Evolutionary conservation across 2,329 filamentous ascomycete genomes (phyloP).

Genomic region (Lecanosticta acicola): DNA sequence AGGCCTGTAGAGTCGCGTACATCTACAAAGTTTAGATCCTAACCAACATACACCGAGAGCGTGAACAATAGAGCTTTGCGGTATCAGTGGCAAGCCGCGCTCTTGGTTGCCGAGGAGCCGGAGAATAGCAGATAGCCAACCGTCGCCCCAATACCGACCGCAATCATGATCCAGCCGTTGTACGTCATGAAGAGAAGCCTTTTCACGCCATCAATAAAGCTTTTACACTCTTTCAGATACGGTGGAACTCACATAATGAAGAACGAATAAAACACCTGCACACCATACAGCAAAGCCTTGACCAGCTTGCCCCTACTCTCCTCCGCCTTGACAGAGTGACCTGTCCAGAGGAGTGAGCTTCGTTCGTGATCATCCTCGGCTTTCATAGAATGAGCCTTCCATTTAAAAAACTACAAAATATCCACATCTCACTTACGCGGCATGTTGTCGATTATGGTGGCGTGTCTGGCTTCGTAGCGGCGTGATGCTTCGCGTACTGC

Average conservation of each 20-base stretch:
- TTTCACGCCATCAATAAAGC: conserved; percentile 1
- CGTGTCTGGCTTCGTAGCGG: conserved; percentile 61
- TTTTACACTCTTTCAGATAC: not conserved
- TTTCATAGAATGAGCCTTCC: not conserved
- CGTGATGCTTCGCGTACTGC: conserved; percentile 71
- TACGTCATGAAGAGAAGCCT: conserved; percentile 99
- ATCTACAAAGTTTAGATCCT: not conserved
- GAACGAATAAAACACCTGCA: conserved; percentile 97
- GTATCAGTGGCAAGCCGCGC: conserved; percentile 79
- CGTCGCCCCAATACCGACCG: conserved; percentile 83
- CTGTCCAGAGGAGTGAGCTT: conserved; percentile 60
- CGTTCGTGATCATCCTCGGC: conserved; percentile 37
- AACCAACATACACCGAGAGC: not conserved
- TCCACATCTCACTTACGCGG: conserved; percentile 32
- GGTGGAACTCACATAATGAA: conserved; percentile 94
- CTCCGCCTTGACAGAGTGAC: conserved; percentile 35
- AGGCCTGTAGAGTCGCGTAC: conserved; percentile 52
- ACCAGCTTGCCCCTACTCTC: conserved; percentile 67
- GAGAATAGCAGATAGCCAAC: conserved; percentile 82
- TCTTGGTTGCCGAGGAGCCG: conserved; percentile 66
- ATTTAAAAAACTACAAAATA: not conserved
- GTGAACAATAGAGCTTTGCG: not conserved
- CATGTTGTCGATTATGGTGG: conserved; percentile 43
- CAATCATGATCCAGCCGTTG: conserved; percentile 95
- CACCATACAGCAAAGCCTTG: conserved; percentile 77